Conservation (phyloP, 176 grass and related monocot species). For the Eremochloa ophiuroides region DNA sequence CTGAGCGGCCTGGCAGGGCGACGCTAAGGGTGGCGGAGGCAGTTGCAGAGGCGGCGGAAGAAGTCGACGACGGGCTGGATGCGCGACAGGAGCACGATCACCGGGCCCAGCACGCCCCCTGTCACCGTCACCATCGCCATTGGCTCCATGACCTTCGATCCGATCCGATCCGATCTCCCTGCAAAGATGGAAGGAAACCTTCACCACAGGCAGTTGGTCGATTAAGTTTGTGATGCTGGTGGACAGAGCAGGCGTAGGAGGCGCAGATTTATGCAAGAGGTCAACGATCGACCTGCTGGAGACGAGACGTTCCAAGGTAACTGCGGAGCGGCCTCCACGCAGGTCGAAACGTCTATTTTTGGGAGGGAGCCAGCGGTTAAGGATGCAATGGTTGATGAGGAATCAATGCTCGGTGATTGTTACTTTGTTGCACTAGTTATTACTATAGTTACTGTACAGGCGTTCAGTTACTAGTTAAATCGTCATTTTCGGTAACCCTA, state of each 20-base stretch:
- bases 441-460: no score
- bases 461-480: neutral
- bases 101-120: constrained; percentile 25
- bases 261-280: constrained; percentile 4
- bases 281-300: neutral
- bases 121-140: constrained; percentile 42
- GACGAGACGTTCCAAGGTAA: neutral
- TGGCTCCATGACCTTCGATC: constrained; percentile 18
- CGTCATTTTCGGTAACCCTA: no score
- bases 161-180: neutral
- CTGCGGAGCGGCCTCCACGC: neutral
- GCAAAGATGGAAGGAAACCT: neutral
- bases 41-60: constrained; percentile 24
- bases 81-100: constrained; percentile 31
- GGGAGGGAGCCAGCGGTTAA: neutral
- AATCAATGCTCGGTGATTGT: neutral
- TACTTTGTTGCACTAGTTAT: no score
- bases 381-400: neutral
- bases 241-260: neutral
- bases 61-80: constrained; percentile 31
- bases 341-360: constrained; percentile 31
- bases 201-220: neutral
- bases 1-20: constrained; percentile 15
- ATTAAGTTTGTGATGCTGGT: neutral
- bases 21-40: constrained; percentile 25